Evolutionary conservation across 352 stramenopile species (phyloP).

Genomic region (Aphanomyces astaci): DNA sequence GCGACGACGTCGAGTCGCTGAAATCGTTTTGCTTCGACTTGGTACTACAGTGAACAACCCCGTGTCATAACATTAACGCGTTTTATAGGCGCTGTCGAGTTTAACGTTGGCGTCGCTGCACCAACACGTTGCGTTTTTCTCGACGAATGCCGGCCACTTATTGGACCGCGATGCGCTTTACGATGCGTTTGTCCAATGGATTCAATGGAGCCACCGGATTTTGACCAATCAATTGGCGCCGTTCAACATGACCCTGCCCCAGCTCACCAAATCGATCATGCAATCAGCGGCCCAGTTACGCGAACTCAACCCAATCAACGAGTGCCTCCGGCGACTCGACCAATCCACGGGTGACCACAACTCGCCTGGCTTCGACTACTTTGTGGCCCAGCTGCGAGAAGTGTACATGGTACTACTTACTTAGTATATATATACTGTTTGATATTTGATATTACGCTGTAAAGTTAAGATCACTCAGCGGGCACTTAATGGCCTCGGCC

Average conservation of each 20-base stretch:
- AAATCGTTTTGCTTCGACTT: slow-evolving; percentile 16
- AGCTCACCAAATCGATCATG: background rate
- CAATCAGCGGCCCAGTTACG: background rate
- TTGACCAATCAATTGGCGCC: background rate
- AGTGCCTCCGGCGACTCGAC: background rate
- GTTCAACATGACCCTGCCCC: background rate
- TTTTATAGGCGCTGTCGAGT: background rate
- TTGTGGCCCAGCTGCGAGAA: slow-evolving; percentile 18
- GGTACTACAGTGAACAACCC: background rate
- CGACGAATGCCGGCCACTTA: background rate
- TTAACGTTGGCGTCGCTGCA: background rate
- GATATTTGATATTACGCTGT: no score
- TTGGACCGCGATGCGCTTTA: slow-evolving; percentile 13
- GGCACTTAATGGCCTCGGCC: no score
- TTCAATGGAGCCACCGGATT: background rate
- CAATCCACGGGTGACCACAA: background rate
- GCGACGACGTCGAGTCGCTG: background rate
- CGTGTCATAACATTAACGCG: background rate
- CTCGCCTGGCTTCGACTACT: slow-evolving; percentile 16
- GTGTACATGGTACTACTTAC: slow-evolving; percentile 16
- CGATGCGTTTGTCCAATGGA: slow-evolving; percentile 10
- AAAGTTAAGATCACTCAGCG: no score
- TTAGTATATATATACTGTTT: no score
- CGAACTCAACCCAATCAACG: background rate
- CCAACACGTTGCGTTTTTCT: background rate